These are phyloP conservation scores for Pachysandra terminalis DNA, from an alignment of 164 flowering plant genomes.

Conservation along the genomic window DNA sequence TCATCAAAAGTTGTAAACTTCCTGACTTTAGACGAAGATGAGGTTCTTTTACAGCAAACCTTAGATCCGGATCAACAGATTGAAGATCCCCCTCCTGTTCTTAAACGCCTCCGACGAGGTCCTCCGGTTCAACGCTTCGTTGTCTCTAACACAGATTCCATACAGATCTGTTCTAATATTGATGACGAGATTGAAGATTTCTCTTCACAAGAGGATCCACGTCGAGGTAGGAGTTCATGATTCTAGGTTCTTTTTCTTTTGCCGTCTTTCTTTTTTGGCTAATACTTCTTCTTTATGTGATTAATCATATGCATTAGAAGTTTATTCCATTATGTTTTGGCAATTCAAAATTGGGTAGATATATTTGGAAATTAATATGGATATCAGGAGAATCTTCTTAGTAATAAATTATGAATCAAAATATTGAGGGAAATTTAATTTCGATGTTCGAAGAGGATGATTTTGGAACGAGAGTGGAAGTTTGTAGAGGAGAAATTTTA, in stretches of 20 bases:
- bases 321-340: background rate
- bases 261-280: background rate
- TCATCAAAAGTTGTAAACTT: slow-evolving; percentile 12
- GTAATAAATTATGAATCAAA: background rate
- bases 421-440: background rate
- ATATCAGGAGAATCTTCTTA: background rate
- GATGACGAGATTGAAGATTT: slow-evolving; percentile 83
- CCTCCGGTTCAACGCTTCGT: slow-evolving; percentile 1
- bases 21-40: slow-evolving; percentile 24
- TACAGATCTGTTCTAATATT: slow-evolving; percentile 4
- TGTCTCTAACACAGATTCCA: background rate
- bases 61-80: slow-evolving; percentile 29
- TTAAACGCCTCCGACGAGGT: slow-evolving; percentile 53
- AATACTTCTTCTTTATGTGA: background rate
- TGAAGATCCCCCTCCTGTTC: slow-evolving; percentile 22
- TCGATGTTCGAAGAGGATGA: background rate
- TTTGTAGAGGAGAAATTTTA: no score
- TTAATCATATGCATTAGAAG: background rate
- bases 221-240: slow-evolving; percentile 27
- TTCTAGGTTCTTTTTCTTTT: background rate
- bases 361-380: background rate
- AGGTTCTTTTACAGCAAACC: slow-evolving; percentile 20
- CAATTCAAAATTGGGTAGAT: background rate
- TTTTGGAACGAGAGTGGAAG: no score
- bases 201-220: slow-evolving; percentile 49